phyloP scores from a whole-genome alignment of 2,329 filamentous ascomycete genomes.

The Trichoderma citrinoviride region DNA sequence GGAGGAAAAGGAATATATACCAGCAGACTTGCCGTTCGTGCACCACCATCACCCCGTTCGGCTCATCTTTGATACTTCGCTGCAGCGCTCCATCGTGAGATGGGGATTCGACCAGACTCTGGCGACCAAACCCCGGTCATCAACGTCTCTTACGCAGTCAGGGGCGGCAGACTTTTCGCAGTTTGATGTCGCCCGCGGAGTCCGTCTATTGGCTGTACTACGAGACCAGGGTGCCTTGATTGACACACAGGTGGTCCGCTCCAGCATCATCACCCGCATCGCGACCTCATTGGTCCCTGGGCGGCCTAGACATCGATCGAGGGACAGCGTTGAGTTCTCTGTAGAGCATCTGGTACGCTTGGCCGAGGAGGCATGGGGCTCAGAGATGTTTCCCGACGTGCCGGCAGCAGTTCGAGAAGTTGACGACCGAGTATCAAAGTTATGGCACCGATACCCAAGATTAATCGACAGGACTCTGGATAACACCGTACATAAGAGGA shows the following conservation, averaged over 20 bases:
- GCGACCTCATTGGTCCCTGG: constrained; percentile 32
- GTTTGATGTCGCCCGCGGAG: constrained; percentile 38
- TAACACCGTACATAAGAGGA: constrained; percentile 7
- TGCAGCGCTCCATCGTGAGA: constrained; percentile 43
- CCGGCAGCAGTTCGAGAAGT: constrained; percentile 30
- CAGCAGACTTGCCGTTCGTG: constrained; percentile 41
- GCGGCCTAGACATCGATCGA: constrained; percentile 29
- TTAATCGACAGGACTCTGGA: constrained; percentile 33
- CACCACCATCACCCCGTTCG: constrained; percentile 47
- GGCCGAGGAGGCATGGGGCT: constrained; percentile 38
- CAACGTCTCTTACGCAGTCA: constrained; percentile 20
- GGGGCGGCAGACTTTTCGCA: constrained; percentile 23
- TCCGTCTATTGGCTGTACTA: constrained; percentile 37
- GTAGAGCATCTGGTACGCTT: constrained; percentile 32
- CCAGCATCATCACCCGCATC: constrained; percentile 32
- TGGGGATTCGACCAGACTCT: constrained; percentile 46
- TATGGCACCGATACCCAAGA: constrained; percentile 33
- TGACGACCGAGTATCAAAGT: constrained; percentile 31
- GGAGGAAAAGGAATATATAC: constrained; percentile 30
- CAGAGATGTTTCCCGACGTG: constrained; percentile 30
- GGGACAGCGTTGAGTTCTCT: constrained; percentile 35
- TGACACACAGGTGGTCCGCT: constrained; percentile 34
- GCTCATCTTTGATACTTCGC: constrained; percentile 42
- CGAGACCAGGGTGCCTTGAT: constrained; percentile 38
- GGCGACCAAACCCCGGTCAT: constrained; percentile 25